These are phyloP conservation scores for Sporobolomyces roseus DNA, from an alignment of 768 basidiomycete genomes.

Conservation along the genomic window DNA sequence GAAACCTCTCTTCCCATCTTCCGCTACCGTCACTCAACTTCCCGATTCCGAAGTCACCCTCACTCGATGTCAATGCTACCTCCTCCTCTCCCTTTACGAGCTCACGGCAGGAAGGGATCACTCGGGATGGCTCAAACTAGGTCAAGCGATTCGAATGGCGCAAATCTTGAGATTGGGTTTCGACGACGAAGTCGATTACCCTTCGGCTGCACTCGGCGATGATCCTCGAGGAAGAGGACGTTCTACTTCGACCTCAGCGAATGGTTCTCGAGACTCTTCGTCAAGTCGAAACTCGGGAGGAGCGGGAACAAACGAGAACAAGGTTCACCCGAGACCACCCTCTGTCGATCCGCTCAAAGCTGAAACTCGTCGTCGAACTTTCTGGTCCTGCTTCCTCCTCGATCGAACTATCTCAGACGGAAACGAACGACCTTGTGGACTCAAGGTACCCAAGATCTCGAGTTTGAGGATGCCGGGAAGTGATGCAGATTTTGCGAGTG, in stretches of 20 bases:
- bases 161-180: slow-evolving; percentile 37
- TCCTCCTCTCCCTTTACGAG: slow-evolving; percentile 40
- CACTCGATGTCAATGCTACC: slow-evolving; percentile 39
- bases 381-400: slow-evolving; percentile 39
- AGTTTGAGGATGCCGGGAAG: slow-evolving; percentile 35
- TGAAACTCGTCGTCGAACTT: slow-evolving; percentile 34
- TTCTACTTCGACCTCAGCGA: slow-evolving; percentile 1
- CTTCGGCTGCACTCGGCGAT: slow-evolving; percentile 6
- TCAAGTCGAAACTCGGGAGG: neutral
- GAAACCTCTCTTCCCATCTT: neutral
- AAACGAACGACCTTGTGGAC: slow-evolving; percentile 40
- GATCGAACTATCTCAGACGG: slow-evolving; percentile 40
- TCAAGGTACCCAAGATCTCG: slow-evolving; percentile 33
- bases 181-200: slow-evolving; percentile 35
- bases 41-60: slow-evolving; percentile 25
- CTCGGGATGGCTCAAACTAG: slow-evolving; percentile 39
- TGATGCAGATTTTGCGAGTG: slow-evolving; percentile 31
- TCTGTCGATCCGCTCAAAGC: slow-evolving; percentile 16
- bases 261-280: slow-evolving; percentile 10
- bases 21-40: slow-evolving; percentile 15
- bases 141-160: slow-evolving; percentile 38
- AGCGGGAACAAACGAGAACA: neutral
- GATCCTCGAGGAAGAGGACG: slow-evolving; percentile 1
- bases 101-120: slow-evolving; percentile 37
- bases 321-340: neutral